A percentile compares a stretch with the other conserved stretches of the same genome.
Evolutionary conservation across 257 asterid genomes (phyloP).

Genomic region (Lycium ferocissimum): DNA sequence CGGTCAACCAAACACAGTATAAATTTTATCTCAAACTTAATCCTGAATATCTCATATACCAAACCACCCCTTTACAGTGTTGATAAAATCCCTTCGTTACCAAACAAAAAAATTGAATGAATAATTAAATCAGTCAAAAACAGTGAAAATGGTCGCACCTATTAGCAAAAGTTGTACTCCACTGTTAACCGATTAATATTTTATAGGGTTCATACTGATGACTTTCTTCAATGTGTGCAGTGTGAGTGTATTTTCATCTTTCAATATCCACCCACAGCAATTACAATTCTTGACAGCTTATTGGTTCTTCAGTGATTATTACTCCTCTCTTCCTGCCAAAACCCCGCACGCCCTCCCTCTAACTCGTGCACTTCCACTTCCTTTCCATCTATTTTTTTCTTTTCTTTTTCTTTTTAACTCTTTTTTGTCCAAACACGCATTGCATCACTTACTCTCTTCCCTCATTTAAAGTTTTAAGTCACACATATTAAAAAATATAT

Average conservation of each 20-base stretch:
- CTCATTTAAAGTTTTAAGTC: too few relatives aligned
- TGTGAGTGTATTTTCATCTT: not conserved
- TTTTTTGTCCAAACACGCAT: not conserved
- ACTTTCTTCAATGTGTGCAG: not conserved
- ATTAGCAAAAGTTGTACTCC: not conserved
- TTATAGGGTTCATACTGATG: not conserved
- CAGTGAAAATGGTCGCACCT: slow-evolving; percentile 2
- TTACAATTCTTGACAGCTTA: not conserved
- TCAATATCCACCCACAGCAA: not conserved
- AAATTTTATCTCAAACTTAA: too few relatives aligned
- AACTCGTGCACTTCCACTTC: slow-evolving; percentile 13
- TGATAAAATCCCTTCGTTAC: too few relatives aligned
- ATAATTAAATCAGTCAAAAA: not conserved
- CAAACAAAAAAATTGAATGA: too few relatives aligned
- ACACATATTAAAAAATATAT: too few relatives aligned
- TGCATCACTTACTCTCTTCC: not conserved
- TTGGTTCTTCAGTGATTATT: not conserved
- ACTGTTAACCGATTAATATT: not conserved
- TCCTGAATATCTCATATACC: too few relatives aligned
- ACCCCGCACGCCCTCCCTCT: not conserved
- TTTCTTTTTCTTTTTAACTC: not conserved
- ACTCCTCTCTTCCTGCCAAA: slow-evolving; percentile 11
- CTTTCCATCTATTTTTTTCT: not conserved
- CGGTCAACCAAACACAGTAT: too few relatives aligned
- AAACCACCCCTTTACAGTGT: too few relatives aligned